Evolutionary conservation across 805 yeast genomes (phyloP).

Genomic region (Saturnispora sekii): DNA sequence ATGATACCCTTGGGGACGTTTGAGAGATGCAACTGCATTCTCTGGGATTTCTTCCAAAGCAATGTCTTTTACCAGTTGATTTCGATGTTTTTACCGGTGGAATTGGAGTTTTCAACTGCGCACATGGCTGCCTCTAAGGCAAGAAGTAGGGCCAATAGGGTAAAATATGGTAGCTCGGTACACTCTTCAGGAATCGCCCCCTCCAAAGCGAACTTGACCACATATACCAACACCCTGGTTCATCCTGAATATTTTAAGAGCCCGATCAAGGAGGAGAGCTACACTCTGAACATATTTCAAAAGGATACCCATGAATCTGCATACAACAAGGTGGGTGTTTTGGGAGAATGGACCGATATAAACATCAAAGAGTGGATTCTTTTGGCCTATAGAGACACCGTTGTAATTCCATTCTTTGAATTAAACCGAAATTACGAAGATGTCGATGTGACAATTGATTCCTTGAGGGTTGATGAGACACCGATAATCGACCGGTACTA

Average conservation of each 20-base stretch:
- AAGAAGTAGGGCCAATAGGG: conserved; percentile 8
- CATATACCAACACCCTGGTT: conserved; percentile 11
- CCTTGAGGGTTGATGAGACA: not conserved
- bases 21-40: conserved; percentile 10
- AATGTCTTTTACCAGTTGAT: conserved; percentile 9
- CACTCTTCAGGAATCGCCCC: not conserved
- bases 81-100: conserved; percentile 12
- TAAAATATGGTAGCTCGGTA: conserved; percentile 6
- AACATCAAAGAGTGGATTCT: conserved; percentile 34
- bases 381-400: conserved; percentile 40
- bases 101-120: conserved; percentile 11
- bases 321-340: conserved; percentile 6
- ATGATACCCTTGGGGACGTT: conserved; percentile 11
- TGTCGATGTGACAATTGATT: conserved; percentile 13
- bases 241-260: conserved; percentile 10
- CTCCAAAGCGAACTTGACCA: not conserved
- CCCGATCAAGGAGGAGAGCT: not conserved
- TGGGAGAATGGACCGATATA: conserved; percentile 14
- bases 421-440: conserved; percentile 25
- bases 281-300: not conserved
- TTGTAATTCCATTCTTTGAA: conserved; percentile 45
- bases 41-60: conserved; percentile 13
- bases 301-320: too few relatives aligned
- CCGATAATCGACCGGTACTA: conserved; percentile 5
- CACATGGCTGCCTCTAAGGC: conserved; percentile 7